Base-by-base conservation (phyloP, 2,329 filamentous ascomycete genomes). In the Colletotrichum sp. region DNA sequence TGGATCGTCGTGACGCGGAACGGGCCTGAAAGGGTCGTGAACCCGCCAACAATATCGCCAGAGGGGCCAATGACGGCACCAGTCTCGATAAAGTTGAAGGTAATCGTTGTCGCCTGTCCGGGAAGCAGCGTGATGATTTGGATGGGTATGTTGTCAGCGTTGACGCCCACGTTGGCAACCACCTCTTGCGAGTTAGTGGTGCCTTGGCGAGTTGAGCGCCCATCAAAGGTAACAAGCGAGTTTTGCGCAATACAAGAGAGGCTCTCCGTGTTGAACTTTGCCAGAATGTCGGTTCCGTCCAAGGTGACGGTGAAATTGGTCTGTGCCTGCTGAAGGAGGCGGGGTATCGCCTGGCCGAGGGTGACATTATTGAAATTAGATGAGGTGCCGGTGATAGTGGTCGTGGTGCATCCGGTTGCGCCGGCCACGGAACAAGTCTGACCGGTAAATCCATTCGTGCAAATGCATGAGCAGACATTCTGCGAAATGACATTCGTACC, bases 231-330 rank as follows among this genome's bases (percentile, higher is more conserved):
- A 18, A 99, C 93, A 6, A 99, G 89, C 0, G 95, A 93, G 80
- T 99, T 99, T 83, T 98, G 94, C 0, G 93, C 92, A 10, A 92
- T 92, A 84, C 97, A 99, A 71, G 94, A 96, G 18, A 98, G 87
- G 78, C 94, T 94, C 36, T 90, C 91, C 8, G 89, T 86, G 80
- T 94, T 96, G 84, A 99, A 95, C 64, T 95, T 91, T 2, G 93
- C 92, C 71, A 98, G 86, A 68, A 99, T 91, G 9, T 89, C 89
- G 1, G 91, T 91, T 6, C 91, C 89, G 60, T 94, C 92, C 1
- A 99, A 90, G 0, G 95, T 91, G 62, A 99, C 91, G 5, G 92
- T 93, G 85, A 95, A 99, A 79, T 95, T 94, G 26, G 85, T 81
- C 75, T 91, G 85, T 0, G 94, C 91, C 62, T 90, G 89, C 15